Evolutionary conservation across 148 eudicot species (phyloP).

Genomic region (Polygonum aviculare): DNA sequence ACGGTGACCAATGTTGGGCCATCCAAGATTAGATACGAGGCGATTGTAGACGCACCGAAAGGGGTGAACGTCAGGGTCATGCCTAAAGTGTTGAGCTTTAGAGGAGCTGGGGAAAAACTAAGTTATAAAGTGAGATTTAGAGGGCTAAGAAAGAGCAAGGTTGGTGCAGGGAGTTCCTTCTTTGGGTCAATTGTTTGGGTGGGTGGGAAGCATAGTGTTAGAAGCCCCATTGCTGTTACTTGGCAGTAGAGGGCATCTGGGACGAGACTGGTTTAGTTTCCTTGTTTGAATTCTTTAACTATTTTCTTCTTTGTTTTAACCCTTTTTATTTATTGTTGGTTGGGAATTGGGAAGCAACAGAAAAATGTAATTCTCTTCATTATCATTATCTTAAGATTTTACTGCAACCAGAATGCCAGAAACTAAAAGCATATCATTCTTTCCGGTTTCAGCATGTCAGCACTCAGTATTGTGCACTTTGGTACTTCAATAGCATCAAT

Average conservation of each 20-base stretch:
- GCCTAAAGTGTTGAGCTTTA: conserved; percentile 37
- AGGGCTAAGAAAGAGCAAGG: conserved; percentile 14
- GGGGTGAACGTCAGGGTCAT: conserved; percentile 38
- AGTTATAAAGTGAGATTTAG: conserved; percentile 44
- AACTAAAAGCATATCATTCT: not conserved
- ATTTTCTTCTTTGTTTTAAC: not conserved
- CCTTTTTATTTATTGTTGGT: not conserved
- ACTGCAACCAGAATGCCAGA: not conserved
- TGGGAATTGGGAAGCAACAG: not conserved
- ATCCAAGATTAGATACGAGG: conserved; percentile 29
- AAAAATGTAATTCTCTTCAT: not conserved
- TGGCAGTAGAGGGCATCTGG: conserved; percentile 24
- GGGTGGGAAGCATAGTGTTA: conserved; percentile 29
- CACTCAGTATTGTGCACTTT: too few species aligned
- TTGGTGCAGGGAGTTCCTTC: conserved; percentile 18
- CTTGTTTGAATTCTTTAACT: not conserved
- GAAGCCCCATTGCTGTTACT: conserved; percentile 61
- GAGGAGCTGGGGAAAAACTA: conserved; percentile 31
- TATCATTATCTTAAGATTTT: not conserved
- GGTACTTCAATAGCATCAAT: too few species aligned
- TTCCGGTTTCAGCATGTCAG: not conserved
- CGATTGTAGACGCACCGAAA: conserved; percentile 27
- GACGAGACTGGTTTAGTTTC: not conserved
- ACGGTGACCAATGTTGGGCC: conserved; percentile 59
- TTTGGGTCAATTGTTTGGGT: conserved; percentile 51